Base-by-base conservation (phyloP, 1,284 basidiomycete species). In the Xerocomus nothofagi region DNA sequence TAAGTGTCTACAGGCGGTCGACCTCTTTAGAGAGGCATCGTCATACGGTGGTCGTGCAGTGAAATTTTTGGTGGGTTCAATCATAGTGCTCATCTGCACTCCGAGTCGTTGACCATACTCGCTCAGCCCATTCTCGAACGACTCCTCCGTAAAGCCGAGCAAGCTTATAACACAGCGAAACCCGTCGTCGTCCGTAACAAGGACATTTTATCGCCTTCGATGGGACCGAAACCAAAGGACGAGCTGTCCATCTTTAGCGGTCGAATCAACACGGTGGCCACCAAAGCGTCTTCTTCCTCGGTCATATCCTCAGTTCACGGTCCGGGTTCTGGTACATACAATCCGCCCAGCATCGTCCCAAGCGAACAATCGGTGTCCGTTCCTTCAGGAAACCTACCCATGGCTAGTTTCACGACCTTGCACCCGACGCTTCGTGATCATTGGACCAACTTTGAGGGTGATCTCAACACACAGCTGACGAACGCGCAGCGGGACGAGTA, bases 161-260 rank as follows among this genome's bases (percentile, higher is more conserved):
- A 76, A 33, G 68, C 75, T 2, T 80, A 75, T 57, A 69, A 72
- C 31, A 75, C 79, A 18, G 74, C 75, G 15, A 67, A 74, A 36
- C 71, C 77, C 14, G 65, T 73, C 8, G 66, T 65, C 18, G 70
- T 75, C 26, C 71, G 71, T 8, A 74, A 75, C 53, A 53, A 48
- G 29, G 80, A 85, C 62, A 82, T 86, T 26, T 85, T 87, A 65
- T 70, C 71, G 20, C 69, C 78, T 7, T 72, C 77, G 0, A 57
- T 67, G n/a, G 55, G 62, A 10, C 66, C 67, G 23, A 66, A 67
- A 44, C 51, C 57, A 1, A 74, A 78, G 44, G 86, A 88, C 61
- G 86, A 88, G 59, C 70, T 88, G 21, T 78, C 80, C 6, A 85
- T 88, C 34, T 87, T 88, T 63, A 80, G 83, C 50, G 85, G 84